Evolutionary conservation across 495 filamentous ascomycete genomes (phyloP).

Genomic region (Usnea hakonensis): DNA sequence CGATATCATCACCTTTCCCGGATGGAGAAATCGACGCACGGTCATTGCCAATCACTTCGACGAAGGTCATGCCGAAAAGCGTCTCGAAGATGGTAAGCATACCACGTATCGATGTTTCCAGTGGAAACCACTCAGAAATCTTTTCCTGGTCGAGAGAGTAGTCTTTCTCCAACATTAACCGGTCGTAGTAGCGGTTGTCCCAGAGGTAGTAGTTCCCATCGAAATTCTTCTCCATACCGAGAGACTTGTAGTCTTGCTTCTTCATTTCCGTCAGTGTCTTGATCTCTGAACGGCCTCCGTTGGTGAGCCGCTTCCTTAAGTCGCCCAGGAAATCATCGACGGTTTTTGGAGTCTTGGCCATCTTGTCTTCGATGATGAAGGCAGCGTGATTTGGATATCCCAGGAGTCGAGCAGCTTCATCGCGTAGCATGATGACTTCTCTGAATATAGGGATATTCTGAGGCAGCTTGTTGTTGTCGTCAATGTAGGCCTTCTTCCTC

Average conservation of each 20-base stretch:
- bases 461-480: conserved; percentile 76
- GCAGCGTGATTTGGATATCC: conserved; percentile 90
- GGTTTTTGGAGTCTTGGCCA: conserved; percentile 86
- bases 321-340: conserved; percentile 81
- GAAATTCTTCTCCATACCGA: conserved; percentile 44
- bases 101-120: conserved; percentile 71
- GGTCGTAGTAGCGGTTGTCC: conserved; percentile 84
- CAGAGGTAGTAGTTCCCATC: conserved; percentile 83
- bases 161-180: conserved; percentile 86
- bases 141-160: conserved; percentile 81
- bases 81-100: conserved; percentile 95
- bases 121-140: conserved; percentile 90
- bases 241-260: conserved; percentile 60
- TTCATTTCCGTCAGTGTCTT: conserved; percentile 67
- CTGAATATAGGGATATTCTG: conserved; percentile 79
- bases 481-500: conserved; percentile 49
- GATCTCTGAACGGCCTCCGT: conserved; percentile 73
- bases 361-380: conserved; percentile 90
- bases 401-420: conserved; percentile 84
- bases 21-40: conserved; percentile 47
- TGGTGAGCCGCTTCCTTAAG: conserved; percentile 62
- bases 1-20: conserved; percentile 55
- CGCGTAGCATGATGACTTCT: conserved; percentile 78
- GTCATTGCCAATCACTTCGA: conserved; percentile 62
- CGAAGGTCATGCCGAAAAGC: conserved; percentile 84